phyloP scores from a whole-genome alignment of 208 protist genomes.

The Trypanosoma platydactyli region DNA sequence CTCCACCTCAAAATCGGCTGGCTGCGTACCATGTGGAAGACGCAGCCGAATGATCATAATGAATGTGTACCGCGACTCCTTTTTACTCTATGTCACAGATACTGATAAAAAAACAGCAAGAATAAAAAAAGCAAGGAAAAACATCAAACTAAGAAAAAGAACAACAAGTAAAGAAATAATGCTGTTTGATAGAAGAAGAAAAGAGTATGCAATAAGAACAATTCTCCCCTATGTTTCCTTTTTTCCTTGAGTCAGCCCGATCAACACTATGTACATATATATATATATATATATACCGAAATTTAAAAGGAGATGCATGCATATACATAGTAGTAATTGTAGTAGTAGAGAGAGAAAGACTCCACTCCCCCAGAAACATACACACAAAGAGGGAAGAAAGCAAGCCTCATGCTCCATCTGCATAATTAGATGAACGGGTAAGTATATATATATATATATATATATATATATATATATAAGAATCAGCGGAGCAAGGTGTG shows the following conservation, averaged over 20 bases:
- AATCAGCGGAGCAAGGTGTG: too few species aligned
- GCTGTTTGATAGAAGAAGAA: constrained; percentile 2
- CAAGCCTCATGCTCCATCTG: too few species aligned
- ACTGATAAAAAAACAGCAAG: constrained; percentile 15
- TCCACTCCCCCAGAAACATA: too few species aligned
- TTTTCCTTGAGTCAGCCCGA: too few species aligned
- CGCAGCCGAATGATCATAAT: constrained; percentile 68
- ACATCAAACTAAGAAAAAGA: constrained; percentile 8
- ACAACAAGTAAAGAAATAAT: constrained; percentile 22
- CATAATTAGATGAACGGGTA: background rate
- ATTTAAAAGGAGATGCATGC: background rate
- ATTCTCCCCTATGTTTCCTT: background rate
- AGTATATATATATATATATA: constrained; percentile 18
- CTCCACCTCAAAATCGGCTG: constrained; percentile 47
- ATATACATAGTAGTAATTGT: constrained; percentile 1
- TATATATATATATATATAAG: too few species aligned
- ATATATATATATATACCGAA: background rate
- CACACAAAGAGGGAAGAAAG: too few species aligned
- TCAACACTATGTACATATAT: too few species aligned
- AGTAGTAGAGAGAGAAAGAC: too few species aligned
- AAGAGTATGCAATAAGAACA: constrained; percentile 15
- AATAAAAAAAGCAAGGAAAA: constrained; percentile 3
- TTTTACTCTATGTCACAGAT: background rate
- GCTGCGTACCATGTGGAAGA: constrained; percentile 43
- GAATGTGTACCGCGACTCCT: background rate